Base-by-base conservation (phyloP, 768 basidiomycete genomes). In the Naganishia vishniacii region DNA sequence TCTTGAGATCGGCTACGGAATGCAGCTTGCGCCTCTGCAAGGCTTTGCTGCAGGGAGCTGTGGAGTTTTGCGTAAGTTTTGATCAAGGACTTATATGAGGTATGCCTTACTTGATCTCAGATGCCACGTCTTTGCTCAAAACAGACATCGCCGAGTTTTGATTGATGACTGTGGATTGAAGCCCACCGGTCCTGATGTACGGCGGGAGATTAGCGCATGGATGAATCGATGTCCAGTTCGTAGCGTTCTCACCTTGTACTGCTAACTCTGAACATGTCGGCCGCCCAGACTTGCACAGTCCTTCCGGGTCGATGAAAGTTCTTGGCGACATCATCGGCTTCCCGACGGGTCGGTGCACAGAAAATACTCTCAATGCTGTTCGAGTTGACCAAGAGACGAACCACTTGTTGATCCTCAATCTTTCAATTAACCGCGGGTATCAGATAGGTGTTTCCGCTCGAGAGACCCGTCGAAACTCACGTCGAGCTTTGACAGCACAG, bases 301-400 rank as follows among this genome's bases (percentile, higher is more conserved):
- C 58, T 28, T 0, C 65, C 37, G 15, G 59, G 53, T 13, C 59
- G 59, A 25, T 48, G 48, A 7, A 72, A 62, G 16, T 68, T 23
- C 45, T 66, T 46, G 48, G 70, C 67, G 23, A 82, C 76, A 0
- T 79, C 67, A 65, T 91, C 84, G 1, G 84, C 92, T 40, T 85
- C 83, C 0, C 71, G 73, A 78, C 91, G 89, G 9, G 79, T 83
- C 2, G 70, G 72, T 0, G 87, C 84, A 23, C 98, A 81, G 9
- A 91, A 76, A 2, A 81, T 83, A 16, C 82, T 80, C 75, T 99
- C 95, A 53, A 95, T 88, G 47, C 75, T 78, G 23, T 79, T 78
- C 56, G 81, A 80, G 74, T 91, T 91, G 77, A 98, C 86, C 47
- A 99, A 75, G 34, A 92, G 81, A 56, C 91, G 88, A 29, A 85